Evolutionary conservation across 169 alveolate species (phyloP).

Genomic region (Eimeria acervulina): DNA sequence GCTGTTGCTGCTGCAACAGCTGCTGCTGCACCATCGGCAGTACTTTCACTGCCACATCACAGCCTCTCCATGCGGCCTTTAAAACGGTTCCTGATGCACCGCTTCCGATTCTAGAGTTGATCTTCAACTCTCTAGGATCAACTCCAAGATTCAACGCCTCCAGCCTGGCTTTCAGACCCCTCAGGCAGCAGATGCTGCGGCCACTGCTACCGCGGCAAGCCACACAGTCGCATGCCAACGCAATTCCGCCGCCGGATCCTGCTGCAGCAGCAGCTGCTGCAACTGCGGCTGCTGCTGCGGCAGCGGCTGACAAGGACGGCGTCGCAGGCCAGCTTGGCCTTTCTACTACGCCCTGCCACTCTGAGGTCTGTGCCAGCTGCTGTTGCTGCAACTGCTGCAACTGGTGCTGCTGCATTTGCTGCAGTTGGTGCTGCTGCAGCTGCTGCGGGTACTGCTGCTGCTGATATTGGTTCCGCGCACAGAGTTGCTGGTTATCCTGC

Average conservation of each 20-base stretch:
- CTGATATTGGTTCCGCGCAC: not conserved
- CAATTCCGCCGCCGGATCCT: not conserved
- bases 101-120: conserved; percentile 63
- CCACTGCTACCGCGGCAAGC: conserved; percentile 73
- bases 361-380: not conserved
- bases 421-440: not conserved
- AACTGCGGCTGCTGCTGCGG: not conserved
- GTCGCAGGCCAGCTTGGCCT: conserved; percentile 6
- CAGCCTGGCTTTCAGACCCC: conserved; percentile 30
- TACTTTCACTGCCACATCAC: conserved; percentile 85
- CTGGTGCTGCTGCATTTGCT: conserved; percentile 10
- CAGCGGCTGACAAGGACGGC: conserved; percentile 6
- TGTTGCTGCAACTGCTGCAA: not conserved
- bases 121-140: conserved; percentile 30
- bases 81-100: conserved; percentile 83
- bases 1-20: not conserved
- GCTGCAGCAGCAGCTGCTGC: conserved; percentile 5
- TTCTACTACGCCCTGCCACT: not conserved
- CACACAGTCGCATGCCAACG: conserved; percentile 23
- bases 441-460: conserved; percentile 43
- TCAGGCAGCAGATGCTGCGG: conserved; percentile 53
- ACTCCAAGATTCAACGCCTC: conserved; percentile 56
- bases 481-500: conserved; percentile 36
- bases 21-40: conserved; percentile 86
- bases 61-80: conserved; percentile 83